Evolutionary conservation across 306 rosid species (phyloP).

Genomic region (Carpinus viminea): DNA sequence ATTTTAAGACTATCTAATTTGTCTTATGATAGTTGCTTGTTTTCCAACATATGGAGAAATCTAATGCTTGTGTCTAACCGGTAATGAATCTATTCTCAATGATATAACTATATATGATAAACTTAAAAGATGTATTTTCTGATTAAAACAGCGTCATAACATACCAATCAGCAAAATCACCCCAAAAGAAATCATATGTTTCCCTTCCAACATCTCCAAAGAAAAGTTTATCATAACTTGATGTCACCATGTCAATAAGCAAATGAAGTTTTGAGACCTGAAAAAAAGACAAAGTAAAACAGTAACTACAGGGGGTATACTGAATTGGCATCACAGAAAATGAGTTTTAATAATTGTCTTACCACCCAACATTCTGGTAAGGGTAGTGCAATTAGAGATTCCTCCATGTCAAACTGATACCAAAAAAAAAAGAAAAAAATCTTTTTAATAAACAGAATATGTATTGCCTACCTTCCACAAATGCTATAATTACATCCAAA

Average conservation of each 20-base stretch:
- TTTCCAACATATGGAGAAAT: not conserved
- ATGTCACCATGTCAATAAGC: conserved; percentile 67
- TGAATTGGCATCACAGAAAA: conserved; percentile 23
- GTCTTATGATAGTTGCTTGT: not conserved
- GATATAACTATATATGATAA: not conserved
- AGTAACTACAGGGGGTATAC: conserved; percentile 6
- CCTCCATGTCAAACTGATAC: conserved; percentile 70
- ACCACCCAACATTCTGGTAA: conserved; percentile 98
- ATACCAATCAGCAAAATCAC: conserved; percentile 97
- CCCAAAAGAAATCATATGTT: conserved; percentile 90
- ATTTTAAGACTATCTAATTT: not conserved
- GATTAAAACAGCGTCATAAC: conserved; percentile 4
- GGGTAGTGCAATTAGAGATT: conserved; percentile 59
- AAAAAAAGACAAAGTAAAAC: conserved; percentile 21
- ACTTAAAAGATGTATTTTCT: not conserved
- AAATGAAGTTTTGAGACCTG: conserved; percentile 92
- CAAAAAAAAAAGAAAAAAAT: conserved; percentile 4
- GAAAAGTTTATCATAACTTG: conserved; percentile 87
- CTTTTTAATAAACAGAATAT: conserved; percentile 16
- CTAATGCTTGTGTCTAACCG: not conserved
- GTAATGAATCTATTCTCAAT: not conserved
- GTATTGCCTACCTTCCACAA: not conserved
- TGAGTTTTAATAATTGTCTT: conserved; percentile 33
- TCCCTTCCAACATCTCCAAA: conserved; percentile 96
- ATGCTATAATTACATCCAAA: conserved; percentile 4